Conservation (phyloP, 768 basidiomycete genomes). For the Paxillus rubicundulus region DNA sequence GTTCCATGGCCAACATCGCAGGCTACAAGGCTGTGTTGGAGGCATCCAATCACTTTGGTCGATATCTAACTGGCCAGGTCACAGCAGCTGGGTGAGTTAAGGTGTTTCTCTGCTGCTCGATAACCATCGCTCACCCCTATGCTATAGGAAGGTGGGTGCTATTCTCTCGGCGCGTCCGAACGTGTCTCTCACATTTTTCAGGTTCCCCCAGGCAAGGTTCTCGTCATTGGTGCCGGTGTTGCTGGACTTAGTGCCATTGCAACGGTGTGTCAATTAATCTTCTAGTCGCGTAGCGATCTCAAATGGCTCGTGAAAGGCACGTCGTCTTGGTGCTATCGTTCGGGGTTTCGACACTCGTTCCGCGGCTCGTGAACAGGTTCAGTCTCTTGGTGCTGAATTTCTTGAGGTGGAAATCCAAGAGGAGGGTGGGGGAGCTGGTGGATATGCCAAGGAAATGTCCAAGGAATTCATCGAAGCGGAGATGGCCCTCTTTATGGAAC, state of each 20-base stretch:
- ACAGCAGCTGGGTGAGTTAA: constrained; percentile 79
- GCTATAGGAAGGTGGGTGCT: constrained; percentile 41
- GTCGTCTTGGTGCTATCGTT: constrained; percentile 83
- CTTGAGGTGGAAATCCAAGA: constrained; percentile 79
- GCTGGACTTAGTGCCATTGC: constrained; percentile 87
- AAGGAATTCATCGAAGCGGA: constrained; percentile 87
- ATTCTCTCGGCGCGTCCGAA: not conserved
- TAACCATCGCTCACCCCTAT: constrained; percentile 3
- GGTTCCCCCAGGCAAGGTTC: constrained; percentile 84
- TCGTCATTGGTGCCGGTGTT: constrained; percentile 87
- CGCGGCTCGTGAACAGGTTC: constrained; percentile 84
- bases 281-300: not conserved
- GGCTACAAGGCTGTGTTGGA: constrained; percentile 91
- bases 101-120: constrained; percentile 4
- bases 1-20: constrained; percentile 94
- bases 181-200: constrained; percentile 32
- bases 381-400: constrained; percentile 88
- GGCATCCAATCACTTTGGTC: constrained; percentile 85
- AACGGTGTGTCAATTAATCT: constrained; percentile 48
- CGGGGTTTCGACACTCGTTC: constrained; percentile 86
- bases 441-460: constrained; percentile 89
- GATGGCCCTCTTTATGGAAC: constrained; percentile 85
- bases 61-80: constrained; percentile 88
- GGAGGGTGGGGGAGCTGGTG: constrained; percentile 78
- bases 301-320: constrained; percentile 46